phyloP scores from a whole-genome alignment of 2,329 filamentous ascomycete species.

The Calonectria henricotiae region DNA sequence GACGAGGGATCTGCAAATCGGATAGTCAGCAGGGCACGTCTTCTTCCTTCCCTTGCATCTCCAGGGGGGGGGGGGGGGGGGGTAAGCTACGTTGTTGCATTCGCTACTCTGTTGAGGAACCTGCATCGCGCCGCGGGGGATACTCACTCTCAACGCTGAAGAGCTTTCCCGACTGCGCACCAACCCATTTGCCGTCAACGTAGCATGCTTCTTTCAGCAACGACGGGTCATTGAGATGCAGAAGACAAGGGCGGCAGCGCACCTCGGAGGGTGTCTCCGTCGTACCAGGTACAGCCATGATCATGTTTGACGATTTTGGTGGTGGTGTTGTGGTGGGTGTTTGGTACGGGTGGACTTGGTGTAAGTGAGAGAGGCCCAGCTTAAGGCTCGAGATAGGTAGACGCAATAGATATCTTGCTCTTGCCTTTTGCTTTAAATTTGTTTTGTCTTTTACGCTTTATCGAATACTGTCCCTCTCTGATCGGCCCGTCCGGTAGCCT shows the following conservation, averaged over 20 bases:
- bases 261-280: constrained; percentile 38
- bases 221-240: constrained; percentile 73
- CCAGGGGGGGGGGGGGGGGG: neutral
- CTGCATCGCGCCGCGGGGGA: constrained; percentile 19
- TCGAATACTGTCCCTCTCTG: constrained; percentile 24
- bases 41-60: constrained; percentile 8
- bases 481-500: constrained; percentile 39
- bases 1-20: constrained; percentile 77
- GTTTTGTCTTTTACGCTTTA: constrained; percentile 36
- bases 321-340: constrained; percentile 25
- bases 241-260: constrained; percentile 37
- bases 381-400: constrained; percentile 8
- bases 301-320: constrained; percentile 30
- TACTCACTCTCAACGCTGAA: constrained; percentile 78
- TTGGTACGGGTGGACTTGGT: constrained; percentile 25
- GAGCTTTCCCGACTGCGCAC: constrained; percentile 79
- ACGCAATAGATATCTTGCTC: neutral
- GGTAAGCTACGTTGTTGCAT: constrained; percentile 22
- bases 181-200: constrained; percentile 85
- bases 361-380: constrained; percentile 28
- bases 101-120: constrained; percentile 13
- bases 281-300: constrained; percentile 33
- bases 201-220: constrained; percentile 81
- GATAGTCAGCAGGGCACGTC: constrained; percentile 14
- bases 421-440: neutral